A percentile compares a stretch with the other conserved stretches of the same genome.
These are phyloP conservation scores for Bipolaris cookei DNA, from an alignment of 2,329 filamentous ascomycete genomes.

Conservation along the genomic window DNA sequence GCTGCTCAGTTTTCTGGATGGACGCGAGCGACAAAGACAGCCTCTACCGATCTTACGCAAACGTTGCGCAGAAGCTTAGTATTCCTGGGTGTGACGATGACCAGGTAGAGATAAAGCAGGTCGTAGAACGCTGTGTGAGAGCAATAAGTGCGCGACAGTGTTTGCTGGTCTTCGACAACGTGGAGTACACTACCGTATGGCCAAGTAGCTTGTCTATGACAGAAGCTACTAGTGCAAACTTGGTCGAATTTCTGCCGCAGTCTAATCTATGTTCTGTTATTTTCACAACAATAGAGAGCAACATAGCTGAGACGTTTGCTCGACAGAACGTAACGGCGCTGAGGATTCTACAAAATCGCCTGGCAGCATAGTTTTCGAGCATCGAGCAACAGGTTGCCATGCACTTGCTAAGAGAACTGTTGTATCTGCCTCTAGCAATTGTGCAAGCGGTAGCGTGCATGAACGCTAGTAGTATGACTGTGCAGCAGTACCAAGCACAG, in stretches of 20 bases:
- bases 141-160: conserved; percentile 2
- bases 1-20: conserved; percentile 56
- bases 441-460: background rate
- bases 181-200: conserved; percentile 31
- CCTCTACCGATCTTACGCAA: conserved; percentile 48
- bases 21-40: conserved; percentile 49
- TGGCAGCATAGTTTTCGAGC: conserved; percentile 1
- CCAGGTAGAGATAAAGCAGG: conserved; percentile 1
- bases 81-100: conserved; percentile 27
- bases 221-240: background rate
- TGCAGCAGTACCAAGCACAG: background rate
- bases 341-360: background rate
- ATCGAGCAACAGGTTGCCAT: conserved; percentile 14
- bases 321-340: conserved; percentile 11
- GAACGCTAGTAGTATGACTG: background rate
- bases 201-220: conserved; percentile 12
- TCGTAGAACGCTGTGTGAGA: conserved; percentile 17
- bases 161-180: conserved; percentile 21
- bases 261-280: background rate
- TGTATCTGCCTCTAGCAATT: conserved; percentile 9
- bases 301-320: conserved; percentile 12
- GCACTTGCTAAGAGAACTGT: conserved; percentile 15
- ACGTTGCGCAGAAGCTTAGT: conserved; percentile 34
- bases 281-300: conserved; percentile 12
- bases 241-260: background rate